Percentiles rank a stretch among this genome's conserved stretches.
These are phyloP conservation scores for Sordariomycetes sp. DNA, from an alignment of 2,329 filamentous ascomycete species.

Conservation along the genomic window DNA sequence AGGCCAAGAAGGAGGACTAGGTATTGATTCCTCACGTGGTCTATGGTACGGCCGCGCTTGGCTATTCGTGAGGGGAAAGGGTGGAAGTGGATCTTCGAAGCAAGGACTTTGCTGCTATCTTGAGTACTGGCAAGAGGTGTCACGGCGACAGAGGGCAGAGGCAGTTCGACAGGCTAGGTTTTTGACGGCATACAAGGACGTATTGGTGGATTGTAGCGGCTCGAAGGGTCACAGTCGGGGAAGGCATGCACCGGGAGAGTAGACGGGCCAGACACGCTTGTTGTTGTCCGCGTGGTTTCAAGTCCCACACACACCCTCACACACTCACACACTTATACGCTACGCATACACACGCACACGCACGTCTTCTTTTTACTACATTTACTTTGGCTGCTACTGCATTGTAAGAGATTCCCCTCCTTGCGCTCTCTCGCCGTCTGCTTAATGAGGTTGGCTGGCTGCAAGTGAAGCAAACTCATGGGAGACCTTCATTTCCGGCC, in stretches of 20 bases:
- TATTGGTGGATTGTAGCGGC: too few relatives aligned
- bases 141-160: too few relatives aligned
- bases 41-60: constrained; percentile 1
- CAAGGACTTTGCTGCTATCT: too few relatives aligned
- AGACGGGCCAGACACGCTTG: not conserved
- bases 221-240: not conserved
- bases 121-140: too few relatives aligned
- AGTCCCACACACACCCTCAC: constrained; percentile 1
- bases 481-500: too few relatives aligned
- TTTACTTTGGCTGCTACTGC: not conserved
- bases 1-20: constrained; percentile 23
- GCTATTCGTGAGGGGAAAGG: not conserved
- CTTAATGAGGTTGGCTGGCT: not conserved
- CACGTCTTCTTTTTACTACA: not conserved
- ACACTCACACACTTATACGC: constrained; percentile 1
- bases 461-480: too few relatives aligned
- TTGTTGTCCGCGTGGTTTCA: constrained; percentile 3
- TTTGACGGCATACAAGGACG: not conserved
- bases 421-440: not conserved
- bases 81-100: not conserved
- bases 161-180: not conserved
- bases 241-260: not conserved
- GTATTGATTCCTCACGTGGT: constrained; percentile 13
- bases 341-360: not conserved
- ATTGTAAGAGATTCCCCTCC: not conserved